Conservation (phyloP, 345 rosid genomes). For the Theobroma cacao region DNA sequence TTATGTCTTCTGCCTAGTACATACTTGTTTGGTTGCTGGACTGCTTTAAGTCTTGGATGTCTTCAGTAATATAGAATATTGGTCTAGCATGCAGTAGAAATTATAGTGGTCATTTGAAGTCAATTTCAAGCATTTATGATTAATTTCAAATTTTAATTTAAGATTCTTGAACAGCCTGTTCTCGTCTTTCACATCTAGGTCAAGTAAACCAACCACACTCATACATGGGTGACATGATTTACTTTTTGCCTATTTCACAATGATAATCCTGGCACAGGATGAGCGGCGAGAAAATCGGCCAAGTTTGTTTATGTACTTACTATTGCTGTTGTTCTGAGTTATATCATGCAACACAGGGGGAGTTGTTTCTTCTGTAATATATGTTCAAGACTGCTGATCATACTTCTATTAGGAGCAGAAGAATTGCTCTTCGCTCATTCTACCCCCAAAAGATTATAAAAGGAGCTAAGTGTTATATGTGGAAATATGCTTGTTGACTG, state of each 20-base stretch:
- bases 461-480: background rate
- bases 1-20: background rate
- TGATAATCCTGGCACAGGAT: no score
- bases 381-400: background rate
- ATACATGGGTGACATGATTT: background rate
- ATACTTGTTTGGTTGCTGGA: background rate
- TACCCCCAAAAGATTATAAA: background rate
- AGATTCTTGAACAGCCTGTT: background rate
- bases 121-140: background rate
- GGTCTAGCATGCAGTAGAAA: background rate
- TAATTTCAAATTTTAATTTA: background rate
- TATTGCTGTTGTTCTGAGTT: background rate
- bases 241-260: background rate
- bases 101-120: background rate
- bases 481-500: background rate
- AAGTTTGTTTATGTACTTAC: background rate
- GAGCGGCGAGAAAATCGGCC: no score
- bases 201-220: background rate
- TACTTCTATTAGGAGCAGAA: background rate
- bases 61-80: background rate
- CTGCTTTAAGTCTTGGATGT: background rate
- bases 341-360: background rate
- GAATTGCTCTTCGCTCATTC: background rate
- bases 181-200: background rate
- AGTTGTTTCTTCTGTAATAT: background rate